A percentile compares a stretch with the other conserved stretches of the same genome.
Evolutionary conservation across 1,284 basidiomycete genomes (phyloP).

Genomic region (Microbotryomycetes sp.): DNA sequence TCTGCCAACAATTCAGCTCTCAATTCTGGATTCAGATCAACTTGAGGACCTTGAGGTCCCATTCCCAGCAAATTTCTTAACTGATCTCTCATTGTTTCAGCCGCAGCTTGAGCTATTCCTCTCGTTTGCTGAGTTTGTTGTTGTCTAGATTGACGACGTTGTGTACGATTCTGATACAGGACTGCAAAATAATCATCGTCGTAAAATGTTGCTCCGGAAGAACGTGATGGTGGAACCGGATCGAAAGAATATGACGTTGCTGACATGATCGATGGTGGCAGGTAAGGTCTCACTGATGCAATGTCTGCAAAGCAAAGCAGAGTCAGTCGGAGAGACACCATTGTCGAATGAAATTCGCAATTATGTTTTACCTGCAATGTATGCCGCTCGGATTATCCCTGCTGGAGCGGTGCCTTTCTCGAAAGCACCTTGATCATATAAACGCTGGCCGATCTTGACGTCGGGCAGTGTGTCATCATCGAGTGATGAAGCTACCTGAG

Average conservation of each 20-base stretch:
- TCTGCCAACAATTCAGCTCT: slow-evolving; percentile 27
- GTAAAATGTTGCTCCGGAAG: slow-evolving; percentile 28
- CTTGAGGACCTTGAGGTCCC: slow-evolving; percentile 16
- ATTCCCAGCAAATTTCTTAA: slow-evolving; percentile 26
- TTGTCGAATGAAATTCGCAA: not conserved
- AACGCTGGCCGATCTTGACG: slow-evolving; percentile 22
- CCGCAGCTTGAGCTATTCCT: not conserved
- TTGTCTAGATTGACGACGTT: too few relatives aligned
- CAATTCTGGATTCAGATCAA: slow-evolving; percentile 22
- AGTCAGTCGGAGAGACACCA: not conserved
- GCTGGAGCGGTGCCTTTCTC: slow-evolving; percentile 30
- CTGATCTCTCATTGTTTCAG: slow-evolving; percentile 20
- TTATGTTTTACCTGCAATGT: slow-evolving; percentile 31
- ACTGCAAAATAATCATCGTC: slow-evolving; percentile 31
- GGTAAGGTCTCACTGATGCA: slow-evolving; percentile 29
- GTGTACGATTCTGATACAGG: slow-evolving; percentile 8
- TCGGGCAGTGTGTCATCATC: slow-evolving; percentile 26
- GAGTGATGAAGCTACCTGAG: slow-evolving; percentile 3
- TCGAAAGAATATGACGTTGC: slow-evolving; percentile 33
- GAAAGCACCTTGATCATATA: slow-evolving; percentile 24
- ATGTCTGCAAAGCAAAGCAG: too few relatives aligned
- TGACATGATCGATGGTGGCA: slow-evolving; percentile 24
- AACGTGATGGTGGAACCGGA: slow-evolving; percentile 27
- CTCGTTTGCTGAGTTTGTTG: not conserved
- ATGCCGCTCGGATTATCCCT: slow-evolving; percentile 28